These are phyloP conservation scores for Backusella liffmaniae DNA, from an alignment of 192 early-diverging fungal species.

Conservation along the genomic window DNA sequence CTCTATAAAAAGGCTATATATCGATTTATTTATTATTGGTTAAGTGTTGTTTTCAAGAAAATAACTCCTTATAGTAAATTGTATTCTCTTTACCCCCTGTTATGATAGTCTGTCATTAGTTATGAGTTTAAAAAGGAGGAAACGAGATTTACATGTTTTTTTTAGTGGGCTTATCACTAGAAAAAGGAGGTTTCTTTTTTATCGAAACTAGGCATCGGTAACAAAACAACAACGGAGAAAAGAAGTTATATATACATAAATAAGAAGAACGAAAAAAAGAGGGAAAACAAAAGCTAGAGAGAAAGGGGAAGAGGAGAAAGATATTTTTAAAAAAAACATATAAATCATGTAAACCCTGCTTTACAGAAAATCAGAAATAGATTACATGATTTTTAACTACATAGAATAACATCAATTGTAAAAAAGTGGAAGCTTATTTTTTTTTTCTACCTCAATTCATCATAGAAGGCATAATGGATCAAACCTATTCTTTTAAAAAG, in stretches of 20 bases:
- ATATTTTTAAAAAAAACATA: not conserved
- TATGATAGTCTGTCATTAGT: not conserved
- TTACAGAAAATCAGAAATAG: conserved; percentile 6
- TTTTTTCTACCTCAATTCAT: not conserved
- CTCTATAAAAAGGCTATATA: not conserved
- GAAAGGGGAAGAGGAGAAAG: not conserved
- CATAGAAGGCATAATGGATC: not conserved
- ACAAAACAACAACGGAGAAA: not conserved
- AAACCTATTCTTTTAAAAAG: not conserved
- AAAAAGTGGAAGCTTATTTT: not conserved
- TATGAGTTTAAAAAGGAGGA: not conserved
- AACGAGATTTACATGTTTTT: conserved; percentile 1
- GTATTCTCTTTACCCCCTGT: not conserved
- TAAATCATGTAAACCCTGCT: not conserved
- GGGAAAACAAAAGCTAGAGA: not conserved
- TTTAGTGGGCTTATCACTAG: not conserved
- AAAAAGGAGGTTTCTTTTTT: not conserved
- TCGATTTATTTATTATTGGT: not conserved
- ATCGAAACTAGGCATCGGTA: not conserved
- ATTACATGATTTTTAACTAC: not conserved
- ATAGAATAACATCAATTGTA: not conserved
- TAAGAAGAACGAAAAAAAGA: not conserved
- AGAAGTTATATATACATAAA: not conserved
- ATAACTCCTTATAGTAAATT: not conserved
- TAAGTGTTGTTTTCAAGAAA: not conserved